Base-by-base conservation (phyloP, 1,284 basidiomycete genomes). In the Sporisorium exsertum region DNA sequence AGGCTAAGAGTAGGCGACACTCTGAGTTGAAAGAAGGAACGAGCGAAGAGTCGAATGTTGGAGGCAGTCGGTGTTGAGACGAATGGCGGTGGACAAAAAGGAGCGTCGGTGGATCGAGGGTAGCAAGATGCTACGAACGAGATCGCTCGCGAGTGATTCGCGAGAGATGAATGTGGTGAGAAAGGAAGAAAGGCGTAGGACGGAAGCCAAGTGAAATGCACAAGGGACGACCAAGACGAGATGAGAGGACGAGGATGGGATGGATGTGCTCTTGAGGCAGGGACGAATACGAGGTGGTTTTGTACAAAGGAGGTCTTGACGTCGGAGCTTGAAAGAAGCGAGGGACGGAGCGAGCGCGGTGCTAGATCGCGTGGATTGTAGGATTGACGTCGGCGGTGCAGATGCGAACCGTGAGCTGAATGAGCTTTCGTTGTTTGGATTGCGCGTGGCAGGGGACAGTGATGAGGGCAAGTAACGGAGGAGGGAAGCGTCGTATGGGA, bases 351-450 rank as follows among this genome's bases (percentile, higher is more conserved):
- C 6, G 33, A 32, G 16, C 2, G 10, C 22, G 20, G 20, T 22
- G 26, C 15, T 18, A 16, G 37, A 40, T 33, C 3, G 55, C 24
- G 35, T 35, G 37, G 40, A 16, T n/a, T 20, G n/a, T 9, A 3
- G 33, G 60, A 63, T 64, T 64, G 52, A 64, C 62, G 68, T 64
- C 62, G 62, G 40, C 32, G 49, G 16, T 35, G 22, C 22, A 47
- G 54, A 47, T 57, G 45, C 24, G 54, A 53, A 26, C 47, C 22
- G 20, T 46, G 47, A 45, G 62, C 27, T 58, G 42, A 57, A 35
- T 57, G 58, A 54, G 58, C 58, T 61, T 60, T 68, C 52, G 57
- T 47, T 52, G 10, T 15, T n/a, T 16, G n/a, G 27, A 33, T 29
- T 20, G 22, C 24, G 10, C 9, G 47, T 47, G 20, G 42, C 32